Evolutionary conservation across 179 eudicot genomes (phyloP), one percentile per base, ranked within the genome.

Genomic region (Spergularia azorica): DNA sequence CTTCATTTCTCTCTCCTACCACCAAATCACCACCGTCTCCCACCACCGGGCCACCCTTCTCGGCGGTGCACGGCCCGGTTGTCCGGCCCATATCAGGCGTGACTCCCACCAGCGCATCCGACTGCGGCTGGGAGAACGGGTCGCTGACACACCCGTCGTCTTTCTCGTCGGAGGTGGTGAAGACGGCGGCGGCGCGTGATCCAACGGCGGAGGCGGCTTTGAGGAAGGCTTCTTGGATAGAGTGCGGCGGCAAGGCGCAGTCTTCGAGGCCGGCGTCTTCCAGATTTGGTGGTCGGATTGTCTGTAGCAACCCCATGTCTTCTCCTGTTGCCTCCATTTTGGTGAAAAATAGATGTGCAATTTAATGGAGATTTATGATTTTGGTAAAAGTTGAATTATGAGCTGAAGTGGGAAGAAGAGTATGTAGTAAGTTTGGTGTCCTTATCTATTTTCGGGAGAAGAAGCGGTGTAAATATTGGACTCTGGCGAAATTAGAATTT

Each of bases 191-290:
- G 54, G 82, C 83, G 63, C 85, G 83, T n/a, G 92, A 91, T 39
- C 87, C 75, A 56, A 88, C 90, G 70, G 89, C 88, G 55, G 87
- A 4, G 71, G 97, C 98, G 8, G 97, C 96, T 56, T 86, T 92
- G 59, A 88, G 86, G 76, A 94, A 94, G 39, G 98, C 97, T 76
- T 87, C 87, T 5, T 83, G 83, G 85, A 92, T 92, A 20, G 91
- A 86, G 32, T 88, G 90, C 2, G 90, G 94, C 0, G 98, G 92
- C 0, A 93, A 85, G 0, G 97, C 95, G 73, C 95, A 90, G 85
- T 91, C 93, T 79, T 93, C 97, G 65, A 93, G 92, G 73, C 95
- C 97, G 51, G 98, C 97, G 67, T 93, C 95, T 77, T 91, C 98
- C 56, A 87, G 84, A 5, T 84, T 80, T 9, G 98, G 98, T 17